phyloP scores from a whole-genome alignment of 129 eudicot species.

The Dittrichia graveolens region DNA sequence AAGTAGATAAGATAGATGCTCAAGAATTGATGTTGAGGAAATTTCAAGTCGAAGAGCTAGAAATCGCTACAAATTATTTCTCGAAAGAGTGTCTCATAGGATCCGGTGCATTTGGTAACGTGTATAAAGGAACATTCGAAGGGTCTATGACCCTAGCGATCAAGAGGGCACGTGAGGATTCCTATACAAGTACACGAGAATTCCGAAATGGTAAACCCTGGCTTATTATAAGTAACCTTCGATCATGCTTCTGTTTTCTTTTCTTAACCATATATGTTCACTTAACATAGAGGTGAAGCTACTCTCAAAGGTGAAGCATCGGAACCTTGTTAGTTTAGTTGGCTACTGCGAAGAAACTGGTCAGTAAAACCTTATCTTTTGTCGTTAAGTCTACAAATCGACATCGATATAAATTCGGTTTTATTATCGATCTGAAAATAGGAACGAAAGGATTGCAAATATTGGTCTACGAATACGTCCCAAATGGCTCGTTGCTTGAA shows the following conservation, averaged over 20 bases:
- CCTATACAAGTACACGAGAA: constrained; percentile 60
- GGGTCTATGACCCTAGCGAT: constrained; percentile 59
- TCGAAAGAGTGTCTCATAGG: constrained; percentile 59
- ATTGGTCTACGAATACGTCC: constrained; percentile 69
- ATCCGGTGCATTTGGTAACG: constrained; percentile 80
- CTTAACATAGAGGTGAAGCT: constrained; percentile 62
- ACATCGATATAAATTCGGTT: background rate
- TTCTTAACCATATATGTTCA: background rate
- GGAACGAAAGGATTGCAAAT: constrained; percentile 56
- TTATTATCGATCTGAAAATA: constrained; percentile 9
- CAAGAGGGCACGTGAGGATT: constrained; percentile 58
- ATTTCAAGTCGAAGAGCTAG: constrained; percentile 58
- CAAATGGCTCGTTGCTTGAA: constrained; percentile 74
- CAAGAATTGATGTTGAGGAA: constrained; percentile 52
- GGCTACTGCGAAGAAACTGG: constrained; percentile 80
- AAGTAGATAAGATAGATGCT: constrained; percentile 54
- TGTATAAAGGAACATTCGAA: constrained; percentile 61
- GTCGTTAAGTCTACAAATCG: background rate
- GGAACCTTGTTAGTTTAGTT: constrained; percentile 65
- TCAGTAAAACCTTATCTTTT: constrained; percentile 24
- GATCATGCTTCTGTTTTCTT: background rate
- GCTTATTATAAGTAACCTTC: background rate
- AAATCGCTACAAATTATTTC: constrained; percentile 67
- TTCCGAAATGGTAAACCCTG: constrained; percentile 63
- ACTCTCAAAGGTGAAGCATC: constrained; percentile 77